Conservation (phyloP, 1,284 basidiomycete species). For the Dichomitus squalens region DNA sequence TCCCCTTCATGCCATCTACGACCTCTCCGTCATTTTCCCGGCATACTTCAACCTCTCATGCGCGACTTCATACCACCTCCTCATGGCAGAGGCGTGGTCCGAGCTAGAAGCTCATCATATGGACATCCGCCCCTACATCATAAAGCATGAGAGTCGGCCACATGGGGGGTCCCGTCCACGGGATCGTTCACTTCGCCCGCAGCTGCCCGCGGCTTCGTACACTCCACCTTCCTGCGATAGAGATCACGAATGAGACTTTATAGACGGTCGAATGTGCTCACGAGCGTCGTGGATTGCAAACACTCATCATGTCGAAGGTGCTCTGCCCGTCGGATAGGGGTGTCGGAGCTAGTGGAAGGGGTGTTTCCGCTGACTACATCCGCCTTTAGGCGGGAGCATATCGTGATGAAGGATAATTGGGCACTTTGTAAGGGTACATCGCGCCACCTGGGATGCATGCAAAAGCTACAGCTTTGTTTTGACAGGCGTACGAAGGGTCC, state of each 20-base stretch:
- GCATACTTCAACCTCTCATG: neutral
- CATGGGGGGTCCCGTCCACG: neutral
- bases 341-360: neutral
- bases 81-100: neutral
- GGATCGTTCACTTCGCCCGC: neutral
- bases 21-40: neutral
- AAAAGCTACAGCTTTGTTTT: too few relatives aligned
- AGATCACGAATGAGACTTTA: neutral
- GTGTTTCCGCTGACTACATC: too few relatives aligned
- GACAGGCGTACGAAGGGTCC: too few relatives aligned
- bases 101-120: neutral
- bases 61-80: neutral
- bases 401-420: too few relatives aligned
- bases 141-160: neutral
- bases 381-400: too few relatives aligned
- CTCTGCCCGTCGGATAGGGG: neutral
- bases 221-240: neutral
- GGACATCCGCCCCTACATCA: neutral
- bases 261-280: too few relatives aligned
- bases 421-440: too few relatives aligned
- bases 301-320: neutral
- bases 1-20: neutral
- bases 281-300: neutral
- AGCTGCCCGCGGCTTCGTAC: neutral
- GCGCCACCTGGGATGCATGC: too few relatives aligned